Base-by-base conservation (phyloP, 257 asterid species). In the Cinchona pubescens region DNA sequence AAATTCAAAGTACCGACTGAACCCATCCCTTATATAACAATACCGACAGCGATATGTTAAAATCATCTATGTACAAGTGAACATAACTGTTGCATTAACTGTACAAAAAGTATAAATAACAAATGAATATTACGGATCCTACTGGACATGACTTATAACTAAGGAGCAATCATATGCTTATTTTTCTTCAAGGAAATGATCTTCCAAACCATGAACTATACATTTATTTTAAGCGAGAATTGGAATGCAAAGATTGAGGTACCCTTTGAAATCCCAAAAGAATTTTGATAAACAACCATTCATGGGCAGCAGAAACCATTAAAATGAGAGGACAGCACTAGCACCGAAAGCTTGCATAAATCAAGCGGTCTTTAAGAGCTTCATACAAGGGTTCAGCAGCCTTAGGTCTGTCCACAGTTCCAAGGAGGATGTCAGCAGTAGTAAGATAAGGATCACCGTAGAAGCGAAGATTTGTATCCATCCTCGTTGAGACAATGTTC, bases 381-480 rank as follows among this genome's bases (percentile, higher is more conserved):
- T 83, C 85, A 75, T 95, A 92, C 78, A 95, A 83, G 21, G 96
- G 96, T 66, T 90, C 96, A 63, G 96, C 98, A 66, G 99, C 99
- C 86, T 84, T 91, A 11, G 99, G 99, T 75, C 95, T 86, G 56
- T 95, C 98, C 64, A 95, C 93, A 1, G 81, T 76, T 79, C 99
- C 98, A 74, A 92, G 96, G 72, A 95, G 92, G 82, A 95, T 90
- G 84, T 95, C 99, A 30, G 87, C 83, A 21, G 97, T 86, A n/a
- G 98, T 90, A 74, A 95, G 91, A 73, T 95, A 95, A 25, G 99
- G 98, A 83, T 95, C 99, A 0, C 99, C 99, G 34, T 95, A 95
- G 69, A 95, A 95, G 34, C 87, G 83, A 49, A 95, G 98, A 80
- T 95, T 95, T n/a, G 96, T 80, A 69, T 92, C 97, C 96, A 91